A percentile compares a stretch with the other conserved stretches of the same genome.
phyloP scores from a whole-genome alignment of 2,329 filamentous ascomycete genomes.

The Sclerotiophoma versabilis region DNA sequence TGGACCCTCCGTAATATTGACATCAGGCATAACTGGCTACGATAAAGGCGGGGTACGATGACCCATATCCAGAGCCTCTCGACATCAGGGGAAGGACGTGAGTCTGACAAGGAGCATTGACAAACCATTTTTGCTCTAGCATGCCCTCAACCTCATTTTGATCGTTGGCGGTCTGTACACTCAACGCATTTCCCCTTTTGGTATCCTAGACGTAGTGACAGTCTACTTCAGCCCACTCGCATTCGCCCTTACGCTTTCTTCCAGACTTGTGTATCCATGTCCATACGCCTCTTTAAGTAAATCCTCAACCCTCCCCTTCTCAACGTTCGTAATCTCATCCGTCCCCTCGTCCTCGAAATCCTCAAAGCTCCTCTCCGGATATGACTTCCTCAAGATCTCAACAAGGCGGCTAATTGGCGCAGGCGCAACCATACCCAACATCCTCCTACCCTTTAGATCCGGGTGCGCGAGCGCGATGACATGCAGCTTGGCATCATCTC shows the following conservation, averaged over 20 bases:
- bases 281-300: conserved; percentile 39
- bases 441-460: conserved; percentile 56
- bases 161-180: too few relatives aligned
- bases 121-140: too few relatives aligned
- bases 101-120: too few relatives aligned
- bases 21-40: too few relatives aligned
- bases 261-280: conserved; percentile 36
- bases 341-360: conserved; percentile 28
- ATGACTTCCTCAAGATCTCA: conserved; percentile 45
- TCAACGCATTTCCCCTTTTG: too few relatives aligned
- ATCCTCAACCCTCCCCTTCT: conserved; percentile 33
- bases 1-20: too few relatives aligned
- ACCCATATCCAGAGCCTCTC: too few relatives aligned
- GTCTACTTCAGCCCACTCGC: conserved; percentile 2
- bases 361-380: conserved; percentile 50
- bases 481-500: conserved; percentile 57
- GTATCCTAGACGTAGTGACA: too few relatives aligned
- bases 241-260: conserved; percentile 28
- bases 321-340: conserved; percentile 21
- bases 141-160: too few relatives aligned
- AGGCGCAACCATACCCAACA: conserved; percentile 61
- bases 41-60: too few relatives aligned
- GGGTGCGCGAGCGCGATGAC: conserved; percentile 59
- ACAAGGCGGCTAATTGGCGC: conserved; percentile 58
- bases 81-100: too few relatives aligned